Percentiles rank a stretch among this genome's conserved stretches.
Evolutionary conservation across 2,329 filamentous ascomycete species (phyloP).

Genomic region (Aureobasidium sp.): DNA sequence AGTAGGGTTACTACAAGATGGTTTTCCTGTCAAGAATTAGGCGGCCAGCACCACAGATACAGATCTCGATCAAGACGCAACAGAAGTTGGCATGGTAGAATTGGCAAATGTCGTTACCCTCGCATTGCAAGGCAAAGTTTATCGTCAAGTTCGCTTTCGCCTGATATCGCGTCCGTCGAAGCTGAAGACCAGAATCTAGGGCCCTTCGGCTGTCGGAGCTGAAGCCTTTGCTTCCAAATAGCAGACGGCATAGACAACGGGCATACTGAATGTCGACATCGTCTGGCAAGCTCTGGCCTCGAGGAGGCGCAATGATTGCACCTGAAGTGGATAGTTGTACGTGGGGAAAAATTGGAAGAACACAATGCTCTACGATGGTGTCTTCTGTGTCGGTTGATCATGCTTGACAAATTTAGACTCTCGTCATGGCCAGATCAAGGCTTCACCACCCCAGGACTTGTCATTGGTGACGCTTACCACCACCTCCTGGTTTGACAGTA

Average conservation of each 20-base stretch:
- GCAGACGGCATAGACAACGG: not conserved
- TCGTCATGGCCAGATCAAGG: not conserved
- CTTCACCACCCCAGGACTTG: not conserved
- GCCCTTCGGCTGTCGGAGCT: not conserved
- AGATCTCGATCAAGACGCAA: not conserved
- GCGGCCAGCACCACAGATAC: not conserved
- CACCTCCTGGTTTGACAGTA: not conserved
- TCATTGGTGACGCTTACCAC: not conserved
- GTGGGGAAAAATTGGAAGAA: not conserved
- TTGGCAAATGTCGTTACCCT: not conserved
- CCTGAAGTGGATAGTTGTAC: not conserved
- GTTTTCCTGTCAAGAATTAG: not conserved
- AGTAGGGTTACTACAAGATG: not conserved
- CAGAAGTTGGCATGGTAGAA: not conserved
- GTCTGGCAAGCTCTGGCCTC: not conserved
- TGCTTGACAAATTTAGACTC: not conserved
- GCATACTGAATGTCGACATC: conserved; percentile 1
- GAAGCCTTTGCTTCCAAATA: not conserved
- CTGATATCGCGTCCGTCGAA: not conserved
- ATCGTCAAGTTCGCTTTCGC: not conserved
- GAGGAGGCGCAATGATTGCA: not conserved
- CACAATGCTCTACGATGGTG: not conserved
- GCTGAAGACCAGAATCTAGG: not conserved
- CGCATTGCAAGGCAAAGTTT: not conserved
- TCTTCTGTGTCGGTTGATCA: not conserved